Base-by-base conservation (phyloP, 495 filamentous ascomycete genomes). In the Aspergillus coremiiformis region DNA sequence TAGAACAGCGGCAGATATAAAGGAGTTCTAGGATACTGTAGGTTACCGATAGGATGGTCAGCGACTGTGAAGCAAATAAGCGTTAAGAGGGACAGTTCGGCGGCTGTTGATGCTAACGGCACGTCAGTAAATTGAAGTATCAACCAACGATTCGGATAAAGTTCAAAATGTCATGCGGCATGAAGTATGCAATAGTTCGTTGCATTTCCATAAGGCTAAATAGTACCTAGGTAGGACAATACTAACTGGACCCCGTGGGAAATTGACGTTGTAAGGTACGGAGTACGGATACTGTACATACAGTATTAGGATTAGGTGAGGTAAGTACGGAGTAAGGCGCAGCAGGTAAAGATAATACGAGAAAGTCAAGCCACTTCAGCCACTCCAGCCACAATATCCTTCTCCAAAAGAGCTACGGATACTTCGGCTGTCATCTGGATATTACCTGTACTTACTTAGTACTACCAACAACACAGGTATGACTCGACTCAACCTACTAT, bases 31-130 rank as follows among this genome's bases (percentile, higher is more conserved):
- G 33, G 26, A 29, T 41, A 42, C 26, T 51, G 53, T 57, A 53
- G 49, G 54, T 35, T 57, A 53, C 54, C 49, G 39, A 46, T 45
- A 39, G 54, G 49, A 39, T 27, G 49, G 19, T 20, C 9, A 44
- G 55, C 55, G 50, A 47, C 30, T 53, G 43, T 44, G 10, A 33
- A 39, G 37, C 45, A 46, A 49, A 52, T 57, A 27, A 27, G n/a
- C 39, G 27, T 24, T n/a, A n/a, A 4, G 17, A 10, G 15, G 10
- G 23, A 44, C 14, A 33, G 39, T 17, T 23, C n/a, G 44, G 49
- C 39, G 23, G 44, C 33, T 49, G 26, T 37, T 27, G 44, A 23
- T 22, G 12, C 19, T 29, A 12, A 39, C 10, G 11, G 14, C 29
- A 30, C 41, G 32, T 23, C n/a, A 41, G 24, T 12, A 46, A 37